phyloP scores from a whole-genome alignment of 164 flowering plant genomes.

The Paratinospora sagittata region DNA sequence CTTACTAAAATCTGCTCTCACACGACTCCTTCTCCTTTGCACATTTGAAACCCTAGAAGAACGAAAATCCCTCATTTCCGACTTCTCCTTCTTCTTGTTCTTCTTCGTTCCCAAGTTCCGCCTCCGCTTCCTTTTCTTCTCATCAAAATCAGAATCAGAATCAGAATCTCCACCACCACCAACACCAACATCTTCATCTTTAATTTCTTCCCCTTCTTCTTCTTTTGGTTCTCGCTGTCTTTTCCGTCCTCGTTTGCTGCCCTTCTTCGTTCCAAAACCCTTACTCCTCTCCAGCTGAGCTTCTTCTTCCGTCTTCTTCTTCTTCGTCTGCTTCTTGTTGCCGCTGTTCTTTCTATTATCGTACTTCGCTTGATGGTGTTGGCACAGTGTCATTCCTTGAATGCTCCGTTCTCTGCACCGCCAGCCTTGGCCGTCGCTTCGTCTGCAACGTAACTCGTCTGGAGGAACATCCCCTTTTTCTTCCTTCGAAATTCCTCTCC shows the following conservation, averaged over 20 bases:
- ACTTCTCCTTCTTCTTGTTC: too few relatives aligned
- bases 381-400: constrained; percentile 8
- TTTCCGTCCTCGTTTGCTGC: neutral
- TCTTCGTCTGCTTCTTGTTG: neutral
- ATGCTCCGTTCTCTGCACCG: constrained; percentile 18
- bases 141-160: too few relatives aligned
- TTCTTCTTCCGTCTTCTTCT: neutral
- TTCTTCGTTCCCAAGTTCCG: neutral
- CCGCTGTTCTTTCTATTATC: too few relatives aligned
- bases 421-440: constrained; percentile 12
- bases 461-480: too few relatives aligned
- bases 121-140: too few relatives aligned
- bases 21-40: neutral
- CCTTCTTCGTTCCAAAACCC: neutral
- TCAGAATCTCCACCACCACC: neutral
- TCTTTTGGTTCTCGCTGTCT: neutral
- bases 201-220: too few relatives aligned
- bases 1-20: neutral
- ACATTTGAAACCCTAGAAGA: neutral
- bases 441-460: constrained; percentile 7
- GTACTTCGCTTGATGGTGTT: constrained; percentile 8
- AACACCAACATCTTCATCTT: too few relatives aligned
- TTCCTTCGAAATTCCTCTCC: too few relatives aligned
- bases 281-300: neutral
- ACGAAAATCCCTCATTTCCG: neutral